Base-by-base conservation (phyloP, 768 basidiomycete genomes). In the Rhodotorula graminis region DNA sequence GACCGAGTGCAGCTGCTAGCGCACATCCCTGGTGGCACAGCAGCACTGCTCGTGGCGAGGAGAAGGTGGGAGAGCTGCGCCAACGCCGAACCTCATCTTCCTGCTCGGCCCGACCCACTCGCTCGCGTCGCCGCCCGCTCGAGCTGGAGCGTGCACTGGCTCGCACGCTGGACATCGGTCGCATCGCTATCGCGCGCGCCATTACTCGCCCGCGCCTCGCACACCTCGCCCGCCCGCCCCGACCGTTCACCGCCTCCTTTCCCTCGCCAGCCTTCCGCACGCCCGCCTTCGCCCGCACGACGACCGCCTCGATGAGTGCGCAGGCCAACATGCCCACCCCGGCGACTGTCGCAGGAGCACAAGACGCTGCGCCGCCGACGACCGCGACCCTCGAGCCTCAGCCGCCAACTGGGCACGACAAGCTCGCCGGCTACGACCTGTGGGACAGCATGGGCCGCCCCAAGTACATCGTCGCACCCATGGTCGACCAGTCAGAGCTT, bases 401-500 rank as follows among this genome's bases (percentile, higher is more conserved):
- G 53, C 64, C 63, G 6, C 9, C 46, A 37, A 14, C 55, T 6
- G 50, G 23, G 53, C 56, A 55, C 27, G 49, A 47, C 47, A 77
- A 78, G 62, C 68, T 74, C 37, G 81, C 68, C 15, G 55, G 62
- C 2, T 53, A 58, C 64, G 58, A 56, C 11, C 60, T 72, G 23
- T 76, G 75, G 75, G 52, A 65, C 10, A 46, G n/a, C 55, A 84
- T 97, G 37, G 89, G 90, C 15, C 89, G 88, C 78, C 91, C 95
- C 16, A 93, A 90, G 81, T 89, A 87, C 78, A 86, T 98, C 53
- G 92, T 97, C 27, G 95, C 92, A 16, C 96, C 96, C 27, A 99
- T 99, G 96, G 96, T 98, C 0, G 96, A 98, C 81, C 93, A 96
- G 83, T 92, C 90, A 79, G 95, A 97, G 81, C 85, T 97, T 80